These are phyloP conservation scores for Boletus pseudopeckii DNA, from an alignment of 768 basidiomycete species.

Conservation along the genomic window DNA sequence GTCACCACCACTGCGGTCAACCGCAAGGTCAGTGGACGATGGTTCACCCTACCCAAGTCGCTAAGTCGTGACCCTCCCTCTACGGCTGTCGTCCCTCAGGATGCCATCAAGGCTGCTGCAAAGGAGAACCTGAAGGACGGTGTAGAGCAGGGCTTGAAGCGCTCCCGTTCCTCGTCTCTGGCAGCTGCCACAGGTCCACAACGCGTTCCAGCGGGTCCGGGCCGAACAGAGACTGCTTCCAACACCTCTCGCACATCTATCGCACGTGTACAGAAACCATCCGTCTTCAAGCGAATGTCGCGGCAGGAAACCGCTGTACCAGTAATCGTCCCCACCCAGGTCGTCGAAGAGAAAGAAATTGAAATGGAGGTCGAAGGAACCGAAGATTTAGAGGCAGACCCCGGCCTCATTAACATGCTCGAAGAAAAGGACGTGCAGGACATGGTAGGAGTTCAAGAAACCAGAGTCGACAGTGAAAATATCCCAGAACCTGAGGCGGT, in stretches of 20 bases:
- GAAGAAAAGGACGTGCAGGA: slow-evolving; percentile 58
- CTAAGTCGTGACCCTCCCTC: background rate
- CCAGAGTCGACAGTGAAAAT: slow-evolving; percentile 46
- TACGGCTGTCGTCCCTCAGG: slow-evolving; percentile 18
- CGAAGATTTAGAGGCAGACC: slow-evolving; percentile 35
- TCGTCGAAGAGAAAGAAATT: slow-evolving; percentile 47
- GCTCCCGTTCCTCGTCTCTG: slow-evolving; percentile 65
- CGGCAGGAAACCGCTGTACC: slow-evolving; percentile 41
- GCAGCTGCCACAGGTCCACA: slow-evolving; percentile 59
- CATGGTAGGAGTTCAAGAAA: slow-evolving; percentile 52
- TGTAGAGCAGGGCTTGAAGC: slow-evolving; percentile 48
- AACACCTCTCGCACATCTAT: slow-evolving; percentile 37
- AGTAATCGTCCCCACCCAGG: slow-evolving; percentile 37
- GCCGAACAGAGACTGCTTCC: slow-evolving; percentile 43
- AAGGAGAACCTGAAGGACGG: slow-evolving; percentile 58
- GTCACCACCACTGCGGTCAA: slow-evolving; percentile 77
- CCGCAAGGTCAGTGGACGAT: slow-evolving; percentile 54
- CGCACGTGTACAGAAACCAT: slow-evolving; percentile 27
- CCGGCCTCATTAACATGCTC: slow-evolving; percentile 37
- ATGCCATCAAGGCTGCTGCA: slow-evolving; percentile 46
- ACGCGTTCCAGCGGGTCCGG: slow-evolving; percentile 66
- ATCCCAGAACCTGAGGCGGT: slow-evolving; percentile 35
- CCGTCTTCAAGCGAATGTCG: slow-evolving; percentile 41
- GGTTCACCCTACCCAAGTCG: background rate
- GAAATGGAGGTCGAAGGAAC: slow-evolving; percentile 61